These are phyloP conservation scores for Oryza meyeriana DNA, from an alignment of 176 grass and related monocot species.

Conservation along the genomic window DNA sequence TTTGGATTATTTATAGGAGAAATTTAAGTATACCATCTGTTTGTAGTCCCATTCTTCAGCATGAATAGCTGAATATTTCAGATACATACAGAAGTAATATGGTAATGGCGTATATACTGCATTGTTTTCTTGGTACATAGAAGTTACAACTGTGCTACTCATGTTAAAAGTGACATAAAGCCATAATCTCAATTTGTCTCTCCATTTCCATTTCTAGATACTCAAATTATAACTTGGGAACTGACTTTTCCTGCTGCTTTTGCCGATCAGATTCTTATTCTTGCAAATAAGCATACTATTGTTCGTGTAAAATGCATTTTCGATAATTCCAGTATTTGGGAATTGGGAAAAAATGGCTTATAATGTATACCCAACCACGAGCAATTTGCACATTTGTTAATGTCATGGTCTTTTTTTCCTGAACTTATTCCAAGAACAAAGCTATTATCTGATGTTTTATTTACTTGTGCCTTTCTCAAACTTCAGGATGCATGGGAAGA, in stretches of 20 bases:
- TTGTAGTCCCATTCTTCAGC: not conserved
- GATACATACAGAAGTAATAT: not conserved
- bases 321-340: not conserved
- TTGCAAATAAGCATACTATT: not conserved
- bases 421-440: not conserved
- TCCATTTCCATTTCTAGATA: not conserved
- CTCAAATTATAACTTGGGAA: not conserved
- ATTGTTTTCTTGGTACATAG: not conserved
- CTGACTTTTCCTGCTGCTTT: not conserved
- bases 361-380: not conserved
- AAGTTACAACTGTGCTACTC: not conserved
- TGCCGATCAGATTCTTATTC: not conserved
- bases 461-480: constrained; percentile 6
- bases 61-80: not conserved
- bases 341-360: not conserved
- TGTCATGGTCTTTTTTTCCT: not conserved
- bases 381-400: not conserved
- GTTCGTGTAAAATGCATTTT: not conserved
- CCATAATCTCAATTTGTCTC: not conserved
- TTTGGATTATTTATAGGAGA: not conserved
- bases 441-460: constrained; percentile 12
- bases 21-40: not conserved
- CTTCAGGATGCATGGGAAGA: constrained; percentile 90
- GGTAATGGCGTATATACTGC: not conserved
- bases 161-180: not conserved